Evolutionary conservation across 306 rosid genomes (phyloP), one percentile per base, ranked within the genome.

Genomic region (Sicyos edulis): DNA sequence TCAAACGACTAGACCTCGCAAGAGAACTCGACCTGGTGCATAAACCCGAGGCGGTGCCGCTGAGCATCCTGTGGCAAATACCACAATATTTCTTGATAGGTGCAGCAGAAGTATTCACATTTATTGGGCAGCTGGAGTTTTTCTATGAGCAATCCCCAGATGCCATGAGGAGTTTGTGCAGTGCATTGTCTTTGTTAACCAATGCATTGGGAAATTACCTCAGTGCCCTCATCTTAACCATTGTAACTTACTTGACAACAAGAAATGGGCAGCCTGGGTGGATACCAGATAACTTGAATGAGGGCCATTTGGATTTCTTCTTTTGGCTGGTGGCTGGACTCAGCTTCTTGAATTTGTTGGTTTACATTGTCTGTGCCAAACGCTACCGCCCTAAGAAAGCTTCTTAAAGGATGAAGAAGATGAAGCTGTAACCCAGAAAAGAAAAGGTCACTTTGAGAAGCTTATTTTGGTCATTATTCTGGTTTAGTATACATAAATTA

Each of bases 71-170:
- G 2, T 91, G 89, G 96, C 99, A 93, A 81, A 57, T 80, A 70
- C 99, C 99, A n/a, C 99, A 93, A 57, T 93, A 88, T 79, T 90
- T 88, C 82, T 83, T 90, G 86, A 52, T 90, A 74, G 97, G 98
- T 0, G 96, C 96, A 1, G 95, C 99, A 0, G 99, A 93, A 80
- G 74, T 93, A 29, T 93, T 72, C 81, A 91, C 95, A 20, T 91
- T 89, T 49, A 82, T 93, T 3, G 99, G 99, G 51, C 97, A 93
- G 81, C 92, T 88, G 0, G 96, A 93, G 86, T 93, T 93, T 85
- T 93, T 93, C 84, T 91, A 93, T 12, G 97, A 93, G 66, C 97
- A 93, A 78, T 91, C 99, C 34, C 99, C 97, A 0, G 99, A 93
- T 60, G 99, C 97, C 0, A 93, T 93, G 97, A 81, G 99, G 74